phyloP scores from a whole-genome alignment of 2,329 filamentous ascomycete species.

The Mycosphaerelloides madeirae region DNA sequence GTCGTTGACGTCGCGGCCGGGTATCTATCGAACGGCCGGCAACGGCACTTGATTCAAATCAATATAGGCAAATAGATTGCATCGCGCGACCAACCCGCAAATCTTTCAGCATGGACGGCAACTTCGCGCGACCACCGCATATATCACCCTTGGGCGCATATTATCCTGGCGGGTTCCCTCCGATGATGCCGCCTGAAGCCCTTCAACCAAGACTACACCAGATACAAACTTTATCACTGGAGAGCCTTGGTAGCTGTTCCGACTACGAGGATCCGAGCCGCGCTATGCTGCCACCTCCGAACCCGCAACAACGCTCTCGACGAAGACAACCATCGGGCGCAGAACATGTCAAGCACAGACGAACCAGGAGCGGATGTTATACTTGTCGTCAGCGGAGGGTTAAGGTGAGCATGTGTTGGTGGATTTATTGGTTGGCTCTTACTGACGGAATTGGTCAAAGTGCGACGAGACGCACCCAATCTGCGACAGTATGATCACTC shows the following conservation, averaged over 20 bases:
- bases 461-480: slow-evolving; percentile 86
- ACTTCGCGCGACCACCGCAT: slow-evolving; percentile 20
- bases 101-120: slow-evolving; percentile 26
- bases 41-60: slow-evolving; percentile 9
- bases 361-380: slow-evolving; percentile 89
- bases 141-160: slow-evolving; percentile 28
- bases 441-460: slow-evolving; percentile 42
- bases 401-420: slow-evolving; percentile 48
- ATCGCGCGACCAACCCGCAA: slow-evolving; percentile 3
- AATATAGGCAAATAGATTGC: slow-evolving; percentile 17
- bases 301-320: slow-evolving; percentile 21
- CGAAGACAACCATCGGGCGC: slow-evolving; percentile 25
- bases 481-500: slow-evolving; percentile 61
- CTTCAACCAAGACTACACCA: slow-evolving; percentile 27
- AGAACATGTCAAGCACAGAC: slow-evolving; percentile 87
- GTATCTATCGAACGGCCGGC: slow-evolving; percentile 11
- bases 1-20: slow-evolving; percentile 9
- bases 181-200: slow-evolving; percentile 27
- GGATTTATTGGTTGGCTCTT: background rate
- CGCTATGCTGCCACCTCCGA: slow-evolving; percentile 22
- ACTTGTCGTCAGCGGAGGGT: slow-evolving; percentile 87
- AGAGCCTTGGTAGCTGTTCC: slow-evolving; percentile 30
- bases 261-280: slow-evolving; percentile 29
- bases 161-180: slow-evolving; percentile 28
- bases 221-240: slow-evolving; percentile 30